phyloP scores from a whole-genome alignment of 352 stramenopile species.

The Phytophthora citricola region DNA sequence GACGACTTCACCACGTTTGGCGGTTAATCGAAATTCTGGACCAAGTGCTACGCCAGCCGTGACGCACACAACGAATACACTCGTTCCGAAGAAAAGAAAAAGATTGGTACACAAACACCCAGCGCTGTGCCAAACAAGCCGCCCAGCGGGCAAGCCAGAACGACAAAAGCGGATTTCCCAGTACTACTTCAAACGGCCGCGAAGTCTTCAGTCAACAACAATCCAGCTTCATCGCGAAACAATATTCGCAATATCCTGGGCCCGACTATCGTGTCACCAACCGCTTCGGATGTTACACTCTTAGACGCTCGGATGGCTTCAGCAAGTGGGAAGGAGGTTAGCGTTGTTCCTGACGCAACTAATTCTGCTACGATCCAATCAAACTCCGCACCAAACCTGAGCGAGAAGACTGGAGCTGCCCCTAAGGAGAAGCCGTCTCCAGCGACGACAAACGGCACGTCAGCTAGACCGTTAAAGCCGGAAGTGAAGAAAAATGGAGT shows the following conservation, averaged over 20 bases:
- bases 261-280: constrained; percentile 59
- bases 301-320: constrained; percentile 65
- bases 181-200: constrained; percentile 48
- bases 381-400: constrained; percentile 8
- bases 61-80: constrained; percentile 45
- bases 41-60: constrained; percentile 7
- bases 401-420: constrained; percentile 3
- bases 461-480: constrained; percentile 21
- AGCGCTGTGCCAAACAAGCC: constrained; percentile 23
- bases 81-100: constrained; percentile 78
- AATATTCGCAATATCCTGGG: constrained; percentile 83
- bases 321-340: constrained; percentile 35
- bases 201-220: constrained; percentile 32
- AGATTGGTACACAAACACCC: constrained; percentile 4
- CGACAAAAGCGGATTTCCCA: constrained; percentile 77
- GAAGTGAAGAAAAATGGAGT: constrained; percentile 44
- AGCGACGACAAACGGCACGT: constrained; percentile 9
- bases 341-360: constrained; percentile 29
- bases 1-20: constrained; percentile 27
- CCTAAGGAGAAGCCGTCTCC: constrained; percentile 20
- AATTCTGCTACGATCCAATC: constrained; percentile 26
- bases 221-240: constrained; percentile 74
- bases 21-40: constrained; percentile 11
- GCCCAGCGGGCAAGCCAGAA: constrained; percentile 46
- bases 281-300: constrained; percentile 53